Base-by-base conservation (phyloP, 139 green algal genomes). In the Chlorella sp. region DNA sequence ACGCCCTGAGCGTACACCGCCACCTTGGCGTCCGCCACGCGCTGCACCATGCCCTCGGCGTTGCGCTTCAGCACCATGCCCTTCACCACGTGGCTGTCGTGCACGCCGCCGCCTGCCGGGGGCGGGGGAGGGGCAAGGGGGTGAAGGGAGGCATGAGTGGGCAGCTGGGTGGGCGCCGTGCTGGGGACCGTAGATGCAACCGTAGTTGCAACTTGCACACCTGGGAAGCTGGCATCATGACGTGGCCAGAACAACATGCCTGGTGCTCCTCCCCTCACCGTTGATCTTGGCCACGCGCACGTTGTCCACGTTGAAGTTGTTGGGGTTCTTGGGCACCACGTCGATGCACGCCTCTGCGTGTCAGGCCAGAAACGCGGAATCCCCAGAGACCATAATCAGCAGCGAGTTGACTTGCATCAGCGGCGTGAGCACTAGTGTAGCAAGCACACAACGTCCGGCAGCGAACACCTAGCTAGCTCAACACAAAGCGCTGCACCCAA, bases 271-370 rank as follows among this genome's bases (percentile, higher is more conserved):
- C 2, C 36, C n/a, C 81, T 41, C 81, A 85, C 81, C 81, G 69
- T 70, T 78, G 77, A 99, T 95, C 90, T 99, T 99, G 74, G 94
- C 90, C 73, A 98, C 94, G 19, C 97, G 94, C 84, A 99, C 97
- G 81, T 99, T 99, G 92, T 99, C 97, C 54, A 99, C 97, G 85
- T 98, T 99, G 93, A 99, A 99, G 91, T 98, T 98, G 84, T 89
- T 70, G 3, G 95, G 92, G 90, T 99, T 99, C 79, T 93, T 94
- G 54, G 97, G 97, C 85, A 93, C 94, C 54, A 99, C 96, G 51
- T 94, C 92, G 38, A 99, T 96, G 92, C 97, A 99, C 0, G 97
- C 97, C 85, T 98, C 87, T 69, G 77, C 14, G 32, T n/a, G n/a
- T n/a, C n/a, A n/a, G n/a, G n/a, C n/a, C n/a, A n/a, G n/a, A n/a